Conservation (phyloP, 2,329 filamentous ascomycete genomes). For the Pyrenophora graminea region DNA sequence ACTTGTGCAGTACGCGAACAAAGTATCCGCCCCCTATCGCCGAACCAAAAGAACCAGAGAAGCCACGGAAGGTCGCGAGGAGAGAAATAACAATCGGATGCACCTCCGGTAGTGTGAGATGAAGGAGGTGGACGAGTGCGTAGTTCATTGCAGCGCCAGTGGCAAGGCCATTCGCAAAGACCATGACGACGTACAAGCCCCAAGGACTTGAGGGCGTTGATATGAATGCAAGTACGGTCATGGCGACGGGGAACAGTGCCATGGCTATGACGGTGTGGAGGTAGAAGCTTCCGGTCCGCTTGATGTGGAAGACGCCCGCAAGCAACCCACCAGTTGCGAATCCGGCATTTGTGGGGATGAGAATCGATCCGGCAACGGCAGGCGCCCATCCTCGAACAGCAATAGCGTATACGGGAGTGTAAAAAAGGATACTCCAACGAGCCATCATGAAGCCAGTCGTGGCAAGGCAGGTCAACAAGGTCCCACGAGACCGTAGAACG, state of each 20-base stretch:
- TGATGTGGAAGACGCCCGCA: conserved; percentile 76
- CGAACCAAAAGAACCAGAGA: conserved; percentile 79
- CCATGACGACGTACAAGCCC: conserved; percentile 60
- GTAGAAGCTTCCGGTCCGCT: conserved; percentile 74
- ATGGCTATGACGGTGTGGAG: conserved; percentile 64
- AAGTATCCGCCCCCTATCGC: conserved; percentile 80
- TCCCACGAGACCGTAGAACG: conserved; percentile 70
- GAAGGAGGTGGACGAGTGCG: conserved; percentile 76
- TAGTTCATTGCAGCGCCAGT: conserved; percentile 79
- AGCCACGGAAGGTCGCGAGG: conserved; percentile 78
- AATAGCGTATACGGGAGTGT: conserved; percentile 77
- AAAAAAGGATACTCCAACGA: conserved; percentile 81
- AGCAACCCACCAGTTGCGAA: conserved; percentile 75
- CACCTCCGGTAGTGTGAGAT: conserved; percentile 67
- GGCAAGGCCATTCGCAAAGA: conserved; percentile 72
- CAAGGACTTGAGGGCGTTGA: conserved; percentile 59
- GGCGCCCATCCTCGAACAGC: conserved; percentile 73
- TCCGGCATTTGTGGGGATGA: conserved; percentile 80
- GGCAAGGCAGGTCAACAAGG: conserved; percentile 72
- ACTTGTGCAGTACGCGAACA: conserved; percentile 61
- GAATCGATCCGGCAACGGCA: conserved; percentile 71
- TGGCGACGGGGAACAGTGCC: conserved; percentile 63
- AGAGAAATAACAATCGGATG: conserved; percentile 79
- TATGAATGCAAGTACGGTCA: conserved; percentile 61
- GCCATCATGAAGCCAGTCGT: conserved; percentile 80